Evolutionary conservation across 129 eudicot genomes (phyloP), one percentile per base, ranked within the genome.

Genomic region (Flaveria brownii): DNA sequence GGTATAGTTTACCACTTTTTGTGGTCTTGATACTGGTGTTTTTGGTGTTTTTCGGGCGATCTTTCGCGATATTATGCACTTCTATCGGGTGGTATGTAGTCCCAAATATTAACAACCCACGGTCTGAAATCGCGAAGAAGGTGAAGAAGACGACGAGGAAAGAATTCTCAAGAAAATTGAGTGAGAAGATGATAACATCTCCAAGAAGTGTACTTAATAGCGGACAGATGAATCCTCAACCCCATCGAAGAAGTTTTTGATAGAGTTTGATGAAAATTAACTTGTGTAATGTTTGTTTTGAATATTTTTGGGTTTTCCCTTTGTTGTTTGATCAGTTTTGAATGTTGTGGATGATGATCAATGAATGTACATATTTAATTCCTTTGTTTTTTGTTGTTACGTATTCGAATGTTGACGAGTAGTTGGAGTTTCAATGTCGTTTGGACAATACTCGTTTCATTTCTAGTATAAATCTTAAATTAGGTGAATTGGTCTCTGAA

Each of bases 81-180:
- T 88, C 85, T 16, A 12, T 88, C 2, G 88, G 93, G 16, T 88
- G 90, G 90, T 88, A 88, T 52, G 4, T 82, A 7, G 62, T 88
- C 15, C 93, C 93, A 5, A 12, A 57, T 3, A 71, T 87, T 23
- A 71, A 74, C 5, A 67, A 78, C 3, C 55, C 59, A n/a, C 17
- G 36, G 69, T 66, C 25, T 0, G 74, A 72, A 20, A 59, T 36
- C 52, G 16, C 64, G 3, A 77, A 77, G 55, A 57, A 55, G 28
- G n/a, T 16, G 68, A 71, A 56, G n/a, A 86, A 83, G 68, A 76
- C 23, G 2, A 36, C 54, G 85, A 80, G 60, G 83, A 83, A 83
- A 70, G 87, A 82, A n/a, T 68, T 82, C 20, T 59, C 84, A 3
- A 74, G 80, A 68, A 55, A 66, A 47, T 28, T 16, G 18, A 67